Base-by-base conservation (phyloP, 805 yeast species). In the Komagataella mondaviorum region DNA sequence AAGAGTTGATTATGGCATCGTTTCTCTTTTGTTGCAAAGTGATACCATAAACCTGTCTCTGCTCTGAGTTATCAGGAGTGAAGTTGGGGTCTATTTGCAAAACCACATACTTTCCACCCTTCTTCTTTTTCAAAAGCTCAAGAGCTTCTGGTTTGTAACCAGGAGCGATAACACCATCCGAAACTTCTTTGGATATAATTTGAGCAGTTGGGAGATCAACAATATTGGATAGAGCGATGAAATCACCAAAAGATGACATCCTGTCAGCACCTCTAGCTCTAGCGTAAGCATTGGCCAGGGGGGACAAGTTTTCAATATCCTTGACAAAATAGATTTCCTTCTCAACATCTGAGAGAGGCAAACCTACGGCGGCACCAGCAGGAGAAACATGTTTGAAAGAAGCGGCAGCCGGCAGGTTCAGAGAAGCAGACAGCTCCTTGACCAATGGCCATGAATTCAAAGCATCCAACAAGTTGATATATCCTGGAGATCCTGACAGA, bases 251-350 rank as follows among this genome's bases (percentile, higher is more conserved):
- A 12, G 96, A 87, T 5, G 97, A 90, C 99, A 93, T 93, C 79
- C 99, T 85, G 72, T 93, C 99, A 59, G 99, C 99, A 70, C 99
- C 99, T 72, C 99, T 87, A 52, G 99, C 99, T 73, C 98, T 87
- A 44, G 99, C 99, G 64, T 93, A 93, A 53, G 99, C 99, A 65
- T 86, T 85, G 56, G 99, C 99, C 65, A 93, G 77, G 52, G 99
- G 98, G 10, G 97, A 88, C 67, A 93, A 75, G 76, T 90, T 88
- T 70, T 88, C 96, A 63, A 91, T 88, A 68, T 88, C 96, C 59
- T 81, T 82, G 56, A 93, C 99, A 67, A 93, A 93, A 77, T 93
- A 93, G 57, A 91, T 80, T 71, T 91, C 86, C 78, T 89, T 90
- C 76, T 93, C 99, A 56, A 82, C 74, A 50, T 90, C 99, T 48